These are phyloP conservation scores for Pinus taeda DNA, from an alignment of 75 land plant genomes.

Conservation along the genomic window DNA sequence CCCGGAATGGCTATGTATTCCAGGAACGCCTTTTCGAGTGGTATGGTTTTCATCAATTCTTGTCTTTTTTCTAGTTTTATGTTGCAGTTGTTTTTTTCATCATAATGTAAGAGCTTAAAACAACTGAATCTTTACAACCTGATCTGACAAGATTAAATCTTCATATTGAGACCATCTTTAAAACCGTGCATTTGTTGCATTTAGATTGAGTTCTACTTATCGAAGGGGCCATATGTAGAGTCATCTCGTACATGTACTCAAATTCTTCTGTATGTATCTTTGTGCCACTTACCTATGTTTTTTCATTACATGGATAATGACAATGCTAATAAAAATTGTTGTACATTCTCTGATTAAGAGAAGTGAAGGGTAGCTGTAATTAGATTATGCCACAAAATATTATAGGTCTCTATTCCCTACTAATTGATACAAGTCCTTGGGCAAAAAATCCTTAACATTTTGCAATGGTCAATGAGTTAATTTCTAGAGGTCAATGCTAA, in stretches of 20 bases:
- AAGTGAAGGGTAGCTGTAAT: background rate
- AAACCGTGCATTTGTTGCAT: background rate
- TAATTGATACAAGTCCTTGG: background rate
- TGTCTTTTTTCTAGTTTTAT: background rate
- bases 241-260: background rate
- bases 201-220: background rate
- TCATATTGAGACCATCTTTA: background rate
- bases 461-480: background rate
- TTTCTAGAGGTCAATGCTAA: background rate
- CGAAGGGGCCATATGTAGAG: background rate
- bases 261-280: background rate
- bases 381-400: background rate
- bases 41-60: slow-evolving; percentile 31
- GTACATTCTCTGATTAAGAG: background rate
- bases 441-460: background rate
- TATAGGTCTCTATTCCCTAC: background rate
- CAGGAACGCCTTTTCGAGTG: slow-evolving; percentile 96
- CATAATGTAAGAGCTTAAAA: background rate
- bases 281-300: background rate
- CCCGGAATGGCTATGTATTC: slow-evolving; percentile 85
- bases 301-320: background rate
- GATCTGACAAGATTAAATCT: background rate
- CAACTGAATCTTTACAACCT: background rate
- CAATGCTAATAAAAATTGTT: background rate
- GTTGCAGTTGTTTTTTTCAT: background rate